Conservation (phyloP, 345 rosid genomes). For the Hibiscus syriacus region DNA sequence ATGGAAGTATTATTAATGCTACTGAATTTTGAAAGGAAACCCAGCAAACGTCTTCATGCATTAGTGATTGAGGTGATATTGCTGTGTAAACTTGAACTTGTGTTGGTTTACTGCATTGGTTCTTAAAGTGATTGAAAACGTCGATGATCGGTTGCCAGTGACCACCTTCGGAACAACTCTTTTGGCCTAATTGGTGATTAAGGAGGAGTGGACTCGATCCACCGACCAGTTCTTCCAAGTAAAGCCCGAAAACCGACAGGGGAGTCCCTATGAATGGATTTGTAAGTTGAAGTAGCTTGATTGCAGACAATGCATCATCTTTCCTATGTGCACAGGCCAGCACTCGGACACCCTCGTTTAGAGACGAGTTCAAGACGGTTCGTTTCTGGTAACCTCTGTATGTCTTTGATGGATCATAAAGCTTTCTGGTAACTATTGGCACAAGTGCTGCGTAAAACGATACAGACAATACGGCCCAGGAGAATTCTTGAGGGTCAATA, state of each 20-base stretch:
- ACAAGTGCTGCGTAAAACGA: neutral
- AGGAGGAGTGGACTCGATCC: conserved; percentile 22
- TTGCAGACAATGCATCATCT: conserved; percentile 17
- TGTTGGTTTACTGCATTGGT: neutral
- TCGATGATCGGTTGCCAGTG: conserved; percentile 20
- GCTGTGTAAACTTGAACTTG: conserved; percentile 19
- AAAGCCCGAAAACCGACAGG: conserved; percentile 20
- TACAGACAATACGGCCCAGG: neutral
- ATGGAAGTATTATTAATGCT: conserved; percentile 24
- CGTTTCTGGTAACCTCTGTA: conserved; percentile 22
- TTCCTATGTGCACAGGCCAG: conserved; percentile 24
- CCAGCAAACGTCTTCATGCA: conserved; percentile 31
- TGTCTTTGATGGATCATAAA: conserved; percentile 22
- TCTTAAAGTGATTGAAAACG: conserved; percentile 21
- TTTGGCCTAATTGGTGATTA: conserved; percentile 18
- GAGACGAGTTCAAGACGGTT: conserved; percentile 2
- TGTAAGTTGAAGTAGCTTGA: conserved; percentile 18
- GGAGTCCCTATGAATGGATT: conserved; percentile 10
- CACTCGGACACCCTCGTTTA: conserved; percentile 14
- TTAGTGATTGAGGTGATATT: conserved; percentile 11
- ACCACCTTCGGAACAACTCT: neutral
- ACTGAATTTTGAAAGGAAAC: conserved; percentile 19
- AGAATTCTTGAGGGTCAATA: neutral
- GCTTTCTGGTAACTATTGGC: conserved; percentile 10
- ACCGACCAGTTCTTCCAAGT: conserved; percentile 19